phyloP scores from a whole-genome alignment of 1,284 basidiomycete species.

The Tilletia indica region DNA sequence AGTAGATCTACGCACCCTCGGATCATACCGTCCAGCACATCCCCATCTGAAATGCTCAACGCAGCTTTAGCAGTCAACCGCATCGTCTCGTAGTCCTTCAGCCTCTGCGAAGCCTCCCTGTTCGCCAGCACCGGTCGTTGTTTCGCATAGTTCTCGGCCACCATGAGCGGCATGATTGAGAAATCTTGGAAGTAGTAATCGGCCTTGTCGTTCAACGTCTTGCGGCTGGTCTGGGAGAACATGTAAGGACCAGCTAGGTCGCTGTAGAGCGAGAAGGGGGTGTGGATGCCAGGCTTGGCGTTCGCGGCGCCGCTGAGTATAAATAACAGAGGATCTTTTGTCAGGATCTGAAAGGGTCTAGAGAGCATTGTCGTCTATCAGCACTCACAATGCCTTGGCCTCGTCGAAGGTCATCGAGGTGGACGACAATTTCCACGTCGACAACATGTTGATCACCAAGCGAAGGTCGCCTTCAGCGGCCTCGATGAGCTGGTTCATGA shows the following conservation, averaged over 20 bases:
- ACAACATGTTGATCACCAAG: slow-evolving; percentile 94
- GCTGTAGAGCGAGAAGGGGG: slow-evolving; percentile 64
- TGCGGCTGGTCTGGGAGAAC: slow-evolving; percentile 76
- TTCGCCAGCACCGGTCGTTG: slow-evolving; percentile 59
- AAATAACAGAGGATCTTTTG: neutral
- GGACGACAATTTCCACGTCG: slow-evolving; percentile 72
- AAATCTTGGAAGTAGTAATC: slow-evolving; percentile 96
- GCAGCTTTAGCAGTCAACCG: slow-evolving; percentile 74
- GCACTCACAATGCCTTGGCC: slow-evolving; percentile 72
- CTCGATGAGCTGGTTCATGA: slow-evolving; percentile 83
- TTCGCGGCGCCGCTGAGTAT: slow-evolving; percentile 72
- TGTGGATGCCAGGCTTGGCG: slow-evolving; percentile 71
- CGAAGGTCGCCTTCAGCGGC: slow-evolving; percentile 93
- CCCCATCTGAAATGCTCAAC: slow-evolving; percentile 87
- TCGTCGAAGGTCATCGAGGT: slow-evolving; percentile 62
- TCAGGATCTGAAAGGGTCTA: too few relatives aligned
- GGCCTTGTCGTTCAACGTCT: slow-evolving; percentile 85
- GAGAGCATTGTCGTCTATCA: neutral
- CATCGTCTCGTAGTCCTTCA: slow-evolving; percentile 68
- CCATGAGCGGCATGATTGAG: slow-evolving; percentile 87
- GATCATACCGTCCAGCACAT: slow-evolving; percentile 89
- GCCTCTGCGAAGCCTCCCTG: slow-evolving; percentile 38
- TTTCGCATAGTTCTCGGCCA: slow-evolving; percentile 76
- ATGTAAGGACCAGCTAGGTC: slow-evolving; percentile 83
- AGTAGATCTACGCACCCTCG: slow-evolving; percentile 59